phyloP scores from a whole-genome alignment of 129 eudicot species.

The Flaveria brownii region DNA sequence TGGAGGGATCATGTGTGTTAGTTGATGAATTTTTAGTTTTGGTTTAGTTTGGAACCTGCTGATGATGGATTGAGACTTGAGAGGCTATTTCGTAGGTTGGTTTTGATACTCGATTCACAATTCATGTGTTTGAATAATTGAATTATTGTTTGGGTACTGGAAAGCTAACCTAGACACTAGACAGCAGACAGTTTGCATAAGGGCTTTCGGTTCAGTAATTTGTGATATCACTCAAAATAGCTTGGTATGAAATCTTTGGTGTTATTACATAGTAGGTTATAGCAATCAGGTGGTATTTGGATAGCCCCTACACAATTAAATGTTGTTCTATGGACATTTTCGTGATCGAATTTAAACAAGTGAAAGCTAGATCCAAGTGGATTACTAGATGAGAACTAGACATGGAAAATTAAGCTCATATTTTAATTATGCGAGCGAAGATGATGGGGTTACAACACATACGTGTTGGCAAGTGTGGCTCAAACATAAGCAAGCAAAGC shows the following conservation, averaged over 20 bases:
- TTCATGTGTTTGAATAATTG: conserved; percentile 3
- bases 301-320: background rate
- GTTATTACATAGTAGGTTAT: conserved; percentile 7
- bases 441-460: conserved; percentile 1
- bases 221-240: too few relatives aligned
- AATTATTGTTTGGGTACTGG: too few relatives aligned
- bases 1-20: background rate
- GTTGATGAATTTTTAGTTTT: conserved; percentile 7
- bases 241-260: conserved; percentile 26
- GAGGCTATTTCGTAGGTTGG: background rate
- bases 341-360: background rate
- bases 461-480: conserved; percentile 13
- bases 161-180: too few relatives aligned
- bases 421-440: conserved; percentile 12
- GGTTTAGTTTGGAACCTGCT: background rate
- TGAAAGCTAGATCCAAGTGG: background rate
- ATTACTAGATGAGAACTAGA: background rate
- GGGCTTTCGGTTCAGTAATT: too few relatives aligned
- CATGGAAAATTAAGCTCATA: background rate
- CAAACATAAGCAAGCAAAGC: background rate
- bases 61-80: conserved; percentile 17
- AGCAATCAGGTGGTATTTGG: conserved; percentile 5
- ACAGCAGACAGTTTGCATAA: too few relatives aligned
- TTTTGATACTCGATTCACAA: background rate
- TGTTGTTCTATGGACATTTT: background rate